Base-by-base conservation (phyloP, 1,284 basidiomycete species). In the Rhodotorula sp. region DNA sequence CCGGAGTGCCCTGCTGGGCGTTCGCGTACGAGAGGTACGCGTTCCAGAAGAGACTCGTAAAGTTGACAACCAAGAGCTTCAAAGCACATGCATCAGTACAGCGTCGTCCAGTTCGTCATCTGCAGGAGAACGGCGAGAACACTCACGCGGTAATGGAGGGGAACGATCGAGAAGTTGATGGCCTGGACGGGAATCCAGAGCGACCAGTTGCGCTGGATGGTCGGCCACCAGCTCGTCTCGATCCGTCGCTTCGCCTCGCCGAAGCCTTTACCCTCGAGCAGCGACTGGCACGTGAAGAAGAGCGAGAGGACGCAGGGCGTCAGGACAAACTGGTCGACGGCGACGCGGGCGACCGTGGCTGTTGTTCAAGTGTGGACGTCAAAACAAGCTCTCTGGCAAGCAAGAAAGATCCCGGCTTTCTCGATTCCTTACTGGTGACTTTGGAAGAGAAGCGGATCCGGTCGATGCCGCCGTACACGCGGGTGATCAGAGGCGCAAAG, bases 101-200 rank as follows among this genome's bases (percentile, higher is more conserved):
- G 21, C 48, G 48, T 21, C 48, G 48, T 18, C 48, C 48, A 21
- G 21, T 93, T 84, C 92, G 91, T 93, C 83, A 92, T 91, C 65
- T 94, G 84, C 70, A 89, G 90, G 65, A 94, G 91, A 21, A 89
- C 85, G 78, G 91, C 87, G 43, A 92, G 86, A 29, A 90, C 84
- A 14, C 90, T 84, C 71, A 93, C 88, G n/a, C 91, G 87, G 67
- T 92, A 84, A 78, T 93, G 91, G 6, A 86, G 86, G 0, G 92
- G 92, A 0, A 93, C 86, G 63, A 93, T 34, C 20, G 87, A 83
- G 78, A 93, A 93, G 83, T 94, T 94, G 83, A 92, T 83, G 67
- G 29, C 21, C 67, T 68, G 61, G 0, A 62, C 48, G 1, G 66
- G 66, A 29, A 63, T 58, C 66, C 66, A 68, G 21, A 61, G 58